These are phyloP conservation scores for Decorospora gaudefroyi DNA, from an alignment of 2,329 filamentous ascomycete species.

Conservation along the genomic window DNA sequence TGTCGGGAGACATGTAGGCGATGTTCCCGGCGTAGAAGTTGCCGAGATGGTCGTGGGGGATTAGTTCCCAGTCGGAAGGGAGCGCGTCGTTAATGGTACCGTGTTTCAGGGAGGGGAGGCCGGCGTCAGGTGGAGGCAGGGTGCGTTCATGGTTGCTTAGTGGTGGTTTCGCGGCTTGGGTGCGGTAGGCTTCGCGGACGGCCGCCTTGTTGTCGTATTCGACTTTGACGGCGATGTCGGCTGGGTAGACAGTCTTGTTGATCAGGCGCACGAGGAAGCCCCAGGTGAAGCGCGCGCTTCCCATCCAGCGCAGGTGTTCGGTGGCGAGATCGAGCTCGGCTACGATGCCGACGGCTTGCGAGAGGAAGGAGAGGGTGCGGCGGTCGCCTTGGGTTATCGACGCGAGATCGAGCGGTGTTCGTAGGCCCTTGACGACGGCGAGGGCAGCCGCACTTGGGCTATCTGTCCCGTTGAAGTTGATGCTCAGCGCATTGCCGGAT, in stretches of 20 bases:
- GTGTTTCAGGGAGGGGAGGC: constrained; percentile 74
- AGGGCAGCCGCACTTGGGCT: constrained; percentile 76
- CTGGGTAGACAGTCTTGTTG: constrained; percentile 79
- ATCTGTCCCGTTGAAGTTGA: constrained; percentile 83
- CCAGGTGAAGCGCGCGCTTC: constrained; percentile 78
- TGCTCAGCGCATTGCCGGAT: constrained; percentile 90
- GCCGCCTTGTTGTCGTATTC: constrained; percentile 74
- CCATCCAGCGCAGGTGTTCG: constrained; percentile 93
- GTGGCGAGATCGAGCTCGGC: constrained; percentile 90
- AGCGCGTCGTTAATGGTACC: constrained; percentile 79
- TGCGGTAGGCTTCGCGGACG: constrained; percentile 73
- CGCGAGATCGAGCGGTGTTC: constrained; percentile 82
- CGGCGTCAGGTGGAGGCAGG: constrained; percentile 23
- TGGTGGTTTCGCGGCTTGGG: constrained; percentile 33
- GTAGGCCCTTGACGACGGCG: constrained; percentile 81
- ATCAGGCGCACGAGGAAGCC: constrained; percentile 80
- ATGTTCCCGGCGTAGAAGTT: constrained; percentile 97
- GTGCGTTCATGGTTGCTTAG: constrained; percentile 29
- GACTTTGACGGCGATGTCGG: constrained; percentile 83
- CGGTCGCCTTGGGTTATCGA: constrained; percentile 81
- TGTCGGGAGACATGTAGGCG: constrained; percentile 84
- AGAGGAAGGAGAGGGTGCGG: constrained; percentile 83
- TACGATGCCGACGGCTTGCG: constrained; percentile 85
- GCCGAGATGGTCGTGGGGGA: constrained; percentile 76
- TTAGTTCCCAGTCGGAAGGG: constrained; percentile 74